Evolutionary conservation across 176 grass and related monocot species (phyloP).

Genomic region (Otatea glauca): DNA sequence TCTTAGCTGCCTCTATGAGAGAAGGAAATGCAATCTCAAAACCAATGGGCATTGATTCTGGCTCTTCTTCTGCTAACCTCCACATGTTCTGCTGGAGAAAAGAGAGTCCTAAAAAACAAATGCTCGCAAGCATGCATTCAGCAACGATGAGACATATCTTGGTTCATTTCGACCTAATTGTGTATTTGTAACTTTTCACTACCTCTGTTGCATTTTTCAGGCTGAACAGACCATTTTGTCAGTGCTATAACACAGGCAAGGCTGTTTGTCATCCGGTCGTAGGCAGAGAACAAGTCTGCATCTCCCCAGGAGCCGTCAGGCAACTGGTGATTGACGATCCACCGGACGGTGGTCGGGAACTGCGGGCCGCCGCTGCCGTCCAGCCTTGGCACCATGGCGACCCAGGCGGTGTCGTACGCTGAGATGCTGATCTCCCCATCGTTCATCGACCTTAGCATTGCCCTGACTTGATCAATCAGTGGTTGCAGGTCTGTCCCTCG

Average conservation of each 20-base stretch:
- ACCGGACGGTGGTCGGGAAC: slow-evolving; percentile 48
- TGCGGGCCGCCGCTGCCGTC: slow-evolving; percentile 32
- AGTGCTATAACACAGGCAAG: slow-evolving; percentile 65
- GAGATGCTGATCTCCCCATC: slow-evolving; percentile 49
- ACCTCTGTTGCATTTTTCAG: slow-evolving; percentile 58
- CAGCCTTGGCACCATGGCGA: slow-evolving; percentile 44
- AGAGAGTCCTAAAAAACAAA: slow-evolving; percentile 47
- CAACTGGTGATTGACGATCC: slow-evolving; percentile 55
- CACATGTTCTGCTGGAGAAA: slow-evolving; percentile 79
- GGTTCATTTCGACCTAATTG: not conserved
- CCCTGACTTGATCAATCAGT: slow-evolving; percentile 37
- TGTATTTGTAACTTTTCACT: not conserved
- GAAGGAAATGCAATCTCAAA: slow-evolving; percentile 96
- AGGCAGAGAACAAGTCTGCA: slow-evolving; percentile 50
- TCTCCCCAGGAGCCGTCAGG: slow-evolving; percentile 67
- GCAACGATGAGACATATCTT: not conserved
- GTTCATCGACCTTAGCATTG: slow-evolving; percentile 48
- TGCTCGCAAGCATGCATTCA: not conserved
- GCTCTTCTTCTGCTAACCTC: slow-evolving; percentile 70
- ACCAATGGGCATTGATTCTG: slow-evolving; percentile 82
- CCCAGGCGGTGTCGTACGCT: slow-evolving; percentile 53
- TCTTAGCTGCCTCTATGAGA: slow-evolving; percentile 67
- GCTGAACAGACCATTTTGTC: slow-evolving; percentile 62
- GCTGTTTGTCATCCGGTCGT: slow-evolving; percentile 57
- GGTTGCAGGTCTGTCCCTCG: not conserved